Percentiles rank a stretch among this genome's conserved stretches.
Evolutionary conservation across 176 grass and related monocot species (phyloP).

Genomic region (Juncus inflexus): DNA sequence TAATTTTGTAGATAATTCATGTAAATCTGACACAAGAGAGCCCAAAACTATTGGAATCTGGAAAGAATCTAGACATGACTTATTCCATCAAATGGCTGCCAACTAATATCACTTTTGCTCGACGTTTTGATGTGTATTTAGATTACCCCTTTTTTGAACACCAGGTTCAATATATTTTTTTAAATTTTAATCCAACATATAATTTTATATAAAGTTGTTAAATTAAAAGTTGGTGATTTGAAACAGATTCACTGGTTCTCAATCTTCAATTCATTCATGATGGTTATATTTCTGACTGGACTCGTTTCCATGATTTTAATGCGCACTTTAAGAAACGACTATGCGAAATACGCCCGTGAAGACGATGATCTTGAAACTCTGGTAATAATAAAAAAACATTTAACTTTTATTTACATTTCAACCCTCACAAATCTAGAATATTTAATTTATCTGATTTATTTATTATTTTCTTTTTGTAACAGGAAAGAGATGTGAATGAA

Average conservation of each 20-base stretch:
- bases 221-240: background rate
- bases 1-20: conserved; percentile 82
- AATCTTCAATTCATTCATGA: conserved; percentile 99
- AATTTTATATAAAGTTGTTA: background rate
- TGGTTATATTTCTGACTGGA: conserved; percentile 97
- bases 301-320: conserved; percentile 97
- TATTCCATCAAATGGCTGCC: conserved; percentile 83
- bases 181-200: background rate
- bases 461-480: conserved; percentile 25
- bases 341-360: conserved; percentile 93
- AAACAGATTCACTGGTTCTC: conserved; percentile 96
- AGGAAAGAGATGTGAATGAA: conserved; percentile 95
- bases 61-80: conserved; percentile 71
- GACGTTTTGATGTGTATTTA: conserved; percentile 93
- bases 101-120: conserved; percentile 81
- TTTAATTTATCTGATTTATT: conserved; percentile 14
- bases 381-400: conserved; percentile 39
- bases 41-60: conserved; percentile 78
- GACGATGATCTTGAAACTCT: conserved; percentile 93
- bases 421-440: background rate
- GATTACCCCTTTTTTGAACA: conserved; percentile 99
- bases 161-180: conserved; percentile 46
- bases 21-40: conserved; percentile 96
- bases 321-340: conserved; percentile 94
- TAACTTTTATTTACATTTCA: conserved; percentile 3